These are phyloP conservation scores for Omphalotus olearius DNA, from an alignment of 1,284 basidiomycete species.

Conservation along the genomic window DNA sequence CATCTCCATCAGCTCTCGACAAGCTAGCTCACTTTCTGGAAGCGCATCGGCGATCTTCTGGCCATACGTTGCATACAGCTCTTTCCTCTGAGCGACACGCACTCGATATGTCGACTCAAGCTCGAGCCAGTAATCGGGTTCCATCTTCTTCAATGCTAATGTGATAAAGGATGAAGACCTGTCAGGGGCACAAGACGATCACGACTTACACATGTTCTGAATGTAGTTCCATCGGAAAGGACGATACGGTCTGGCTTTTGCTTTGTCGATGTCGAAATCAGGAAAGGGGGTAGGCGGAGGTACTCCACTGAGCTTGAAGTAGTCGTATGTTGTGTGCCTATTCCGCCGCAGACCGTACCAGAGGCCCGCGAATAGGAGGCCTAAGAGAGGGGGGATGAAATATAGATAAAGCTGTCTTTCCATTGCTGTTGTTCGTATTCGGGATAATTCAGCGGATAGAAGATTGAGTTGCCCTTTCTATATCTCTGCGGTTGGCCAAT, in stretches of 20 bases:
- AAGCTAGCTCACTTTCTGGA: constrained; percentile 38
- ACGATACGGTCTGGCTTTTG: constrained; percentile 44
- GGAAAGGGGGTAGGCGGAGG: constrained; percentile 35
- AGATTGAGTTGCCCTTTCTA: too few species aligned
- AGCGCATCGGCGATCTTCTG: constrained; percentile 33
- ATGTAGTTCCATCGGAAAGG: constrained; percentile 50
- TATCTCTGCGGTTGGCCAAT: too few species aligned
- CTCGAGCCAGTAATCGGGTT: constrained; percentile 51
- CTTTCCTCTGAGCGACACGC: constrained; percentile 37
- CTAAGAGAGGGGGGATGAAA: too few species aligned
- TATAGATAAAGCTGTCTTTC: too few species aligned
- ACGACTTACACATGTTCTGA: constrained; percentile 45
- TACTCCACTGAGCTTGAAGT: constrained; percentile 37
- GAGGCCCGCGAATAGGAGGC: too few species aligned
- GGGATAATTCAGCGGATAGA: too few species aligned
- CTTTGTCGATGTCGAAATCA: constrained; percentile 38
- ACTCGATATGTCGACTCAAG: constrained; percentile 45
- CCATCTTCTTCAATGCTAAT: constrained; percentile 40
- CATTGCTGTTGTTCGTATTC: too few species aligned
- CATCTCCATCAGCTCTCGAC: constrained; percentile 45
- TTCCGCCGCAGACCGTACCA: too few species aligned
- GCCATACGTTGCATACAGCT: constrained; percentile 32
- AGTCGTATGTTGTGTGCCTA: constrained; percentile 18
- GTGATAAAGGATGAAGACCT: not conserved
- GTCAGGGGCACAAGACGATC: not conserved